Evolutionary conservation across 495 filamentous ascomycete genomes (phyloP).

Genomic region (Astrothelium subdiscretum): DNA sequence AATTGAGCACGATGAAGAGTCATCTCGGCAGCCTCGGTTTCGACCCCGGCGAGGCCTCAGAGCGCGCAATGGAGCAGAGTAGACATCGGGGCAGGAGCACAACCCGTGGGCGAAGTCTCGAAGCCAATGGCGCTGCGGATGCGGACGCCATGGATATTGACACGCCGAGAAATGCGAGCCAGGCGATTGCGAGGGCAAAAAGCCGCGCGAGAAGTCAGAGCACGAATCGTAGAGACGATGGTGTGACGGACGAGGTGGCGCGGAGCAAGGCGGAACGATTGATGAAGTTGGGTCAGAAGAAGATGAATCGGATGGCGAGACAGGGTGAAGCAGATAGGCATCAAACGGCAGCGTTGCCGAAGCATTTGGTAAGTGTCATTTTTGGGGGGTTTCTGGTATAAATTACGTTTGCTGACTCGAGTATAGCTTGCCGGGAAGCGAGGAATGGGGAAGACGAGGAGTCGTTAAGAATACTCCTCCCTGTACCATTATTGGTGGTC

Average conservation of each 20-base stretch:
- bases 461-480: conserved; percentile 22
- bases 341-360: conserved; percentile 65
- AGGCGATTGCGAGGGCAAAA: conserved; percentile 57
- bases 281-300: conserved; percentile 83
- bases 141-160: conserved; percentile 84
- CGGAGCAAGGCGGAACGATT: conserved; percentile 73
- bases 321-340: conserved; percentile 95
- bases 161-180: conserved; percentile 36
- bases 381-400: too few species aligned
- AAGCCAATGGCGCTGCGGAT: conserved; percentile 36
- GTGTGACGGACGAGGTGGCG: conserved; percentile 48
- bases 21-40: conserved; percentile 75
- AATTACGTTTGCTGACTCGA: conserved; percentile 26
- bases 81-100: conserved; percentile 2
- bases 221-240: conserved; percentile 75
- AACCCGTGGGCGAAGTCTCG: conserved; percentile 55
- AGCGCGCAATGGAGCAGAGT: conserved; percentile 53
- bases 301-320: conserved; percentile 96
- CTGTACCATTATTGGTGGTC: neutral
- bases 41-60: conserved; percentile 61
- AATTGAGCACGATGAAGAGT: conserved; percentile 71
- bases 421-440: conserved; percentile 45
- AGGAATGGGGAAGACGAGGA: conserved; percentile 46
- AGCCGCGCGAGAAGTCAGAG: conserved; percentile 65
- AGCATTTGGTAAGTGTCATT: conserved; percentile 70